Conservation (phyloP, 176 grass and related monocot species). For the Oryza officinalis region DNA sequence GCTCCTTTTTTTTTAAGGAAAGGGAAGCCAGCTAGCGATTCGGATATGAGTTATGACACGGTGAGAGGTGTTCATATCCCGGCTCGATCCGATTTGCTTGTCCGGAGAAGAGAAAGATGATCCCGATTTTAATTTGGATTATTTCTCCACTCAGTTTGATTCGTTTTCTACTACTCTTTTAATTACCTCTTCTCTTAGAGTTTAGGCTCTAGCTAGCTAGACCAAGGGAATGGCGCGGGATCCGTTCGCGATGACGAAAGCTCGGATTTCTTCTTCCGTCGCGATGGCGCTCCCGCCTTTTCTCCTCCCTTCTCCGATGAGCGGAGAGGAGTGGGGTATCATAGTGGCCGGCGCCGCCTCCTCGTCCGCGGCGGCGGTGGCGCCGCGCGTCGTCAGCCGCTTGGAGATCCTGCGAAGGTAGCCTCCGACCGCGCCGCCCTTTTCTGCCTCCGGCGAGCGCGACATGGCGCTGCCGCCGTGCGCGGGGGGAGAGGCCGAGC, state of each 20-base stretch:
- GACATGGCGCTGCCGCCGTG: neutral
- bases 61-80: too few species aligned
- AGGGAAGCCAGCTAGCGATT: too few species aligned
- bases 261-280: neutral
- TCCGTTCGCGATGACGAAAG: neutral
- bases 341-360: neutral
- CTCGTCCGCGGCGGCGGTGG: neutral
- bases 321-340: neutral
- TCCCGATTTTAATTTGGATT: too few species aligned
- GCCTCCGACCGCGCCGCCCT: neutral
- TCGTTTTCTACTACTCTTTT: too few species aligned
- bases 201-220: too few species aligned
- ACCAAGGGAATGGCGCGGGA: neutral
- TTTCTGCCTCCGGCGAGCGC: neutral
- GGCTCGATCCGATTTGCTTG: too few species aligned
- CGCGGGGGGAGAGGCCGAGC: neutral
- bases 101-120: too few species aligned
- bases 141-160: too few species aligned
- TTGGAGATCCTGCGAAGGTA: slow-evolving; percentile 9
- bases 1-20: too few species aligned
- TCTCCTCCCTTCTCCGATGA: neutral
- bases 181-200: too few species aligned
- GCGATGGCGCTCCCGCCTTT: neutral
- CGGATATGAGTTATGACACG: too few species aligned
- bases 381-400: neutral